These are phyloP conservation scores for Pelargonium nanum DNA, from an alignment of 345 rosid genomes.

Conservation along the genomic window DNA sequence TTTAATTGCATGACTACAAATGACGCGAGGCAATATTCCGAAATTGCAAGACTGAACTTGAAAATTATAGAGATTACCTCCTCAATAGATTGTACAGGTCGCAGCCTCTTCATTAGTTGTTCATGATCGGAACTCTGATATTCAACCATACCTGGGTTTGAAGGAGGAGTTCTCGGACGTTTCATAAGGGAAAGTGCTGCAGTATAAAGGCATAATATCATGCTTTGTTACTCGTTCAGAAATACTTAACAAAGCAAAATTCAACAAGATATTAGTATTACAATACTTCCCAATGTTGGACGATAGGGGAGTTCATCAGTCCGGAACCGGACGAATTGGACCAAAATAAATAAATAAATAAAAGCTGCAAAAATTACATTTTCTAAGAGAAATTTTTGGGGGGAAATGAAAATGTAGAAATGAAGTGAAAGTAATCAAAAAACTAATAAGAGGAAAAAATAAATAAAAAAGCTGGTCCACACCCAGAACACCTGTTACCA, in stretches of 20 bases:
- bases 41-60: background rate
- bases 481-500: too few species aligned
- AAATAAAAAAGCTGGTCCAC: too few species aligned
- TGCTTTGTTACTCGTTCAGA: background rate
- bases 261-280: too few species aligned
- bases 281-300: too few species aligned
- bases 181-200: slow-evolving; percentile 48
- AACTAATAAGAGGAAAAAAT: too few species aligned
- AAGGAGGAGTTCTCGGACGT: slow-evolving; percentile 67
- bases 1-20: background rate
- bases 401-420: too few species aligned
- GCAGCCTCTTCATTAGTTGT: slow-evolving; percentile 65
- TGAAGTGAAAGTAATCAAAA: too few species aligned
- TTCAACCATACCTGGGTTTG: slow-evolving; percentile 58
- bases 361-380: too few species aligned
- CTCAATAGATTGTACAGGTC: slow-evolving; percentile 65
- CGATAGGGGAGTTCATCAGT: too few species aligned
- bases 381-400: too few species aligned
- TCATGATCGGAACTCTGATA: slow-evolving; percentile 79
- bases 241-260: background rate
- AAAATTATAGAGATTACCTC: slow-evolving; percentile 37
- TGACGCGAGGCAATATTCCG: background rate
- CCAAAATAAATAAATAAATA: too few species aligned
- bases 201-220: slow-evolving; percentile 5
- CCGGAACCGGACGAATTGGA: too few species aligned